A percentile compares a stretch with the other conserved stretches of the same genome.
Evolutionary conservation across 169 alveolate species (phyloP).

Genomic region (Plasmodium knowlesi): DNA sequence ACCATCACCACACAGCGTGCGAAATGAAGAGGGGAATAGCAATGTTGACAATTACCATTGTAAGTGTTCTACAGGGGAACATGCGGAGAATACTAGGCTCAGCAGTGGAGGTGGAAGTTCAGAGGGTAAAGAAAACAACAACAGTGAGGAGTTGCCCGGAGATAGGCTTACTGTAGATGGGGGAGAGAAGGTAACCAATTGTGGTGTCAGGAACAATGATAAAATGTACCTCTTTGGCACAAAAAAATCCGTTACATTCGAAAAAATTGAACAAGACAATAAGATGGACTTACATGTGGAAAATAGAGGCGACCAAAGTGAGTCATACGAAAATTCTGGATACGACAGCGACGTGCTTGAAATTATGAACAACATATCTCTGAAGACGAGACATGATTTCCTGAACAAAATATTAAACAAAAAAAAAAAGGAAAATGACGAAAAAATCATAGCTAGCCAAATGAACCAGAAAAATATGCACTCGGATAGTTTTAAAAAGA

Average conservation of each 20-base stretch:
- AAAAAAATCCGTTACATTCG: constrained; percentile 74
- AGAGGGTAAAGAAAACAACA: neutral
- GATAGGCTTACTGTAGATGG: neutral
- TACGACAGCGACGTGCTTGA: constrained; percentile 16
- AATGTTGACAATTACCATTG: neutral
- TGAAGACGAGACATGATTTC: constrained; percentile 60
- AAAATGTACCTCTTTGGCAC: constrained; percentile 12
- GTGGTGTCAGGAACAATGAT: neutral
- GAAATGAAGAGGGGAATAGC: neutral
- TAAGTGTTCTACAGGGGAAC: neutral
- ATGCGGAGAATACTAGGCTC: neutral
- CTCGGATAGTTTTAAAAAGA: neutral
- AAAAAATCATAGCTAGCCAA: neutral
- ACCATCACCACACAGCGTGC: neutral
- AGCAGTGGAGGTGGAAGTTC: neutral
- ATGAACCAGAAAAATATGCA: neutral
- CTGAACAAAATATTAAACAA: constrained; percentile 37
- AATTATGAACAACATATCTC: constrained; percentile 60
- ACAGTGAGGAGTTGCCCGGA: neutral
- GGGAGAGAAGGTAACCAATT: neutral
- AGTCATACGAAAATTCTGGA: neutral
- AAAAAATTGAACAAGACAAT: constrained; percentile 39
- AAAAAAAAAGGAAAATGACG: constrained; percentile 2
- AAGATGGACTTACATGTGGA: neutral
- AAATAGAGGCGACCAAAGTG: neutral